Conservation (phyloP, 306 rosid genomes). For the Luffa aegyptiaca region DNA sequence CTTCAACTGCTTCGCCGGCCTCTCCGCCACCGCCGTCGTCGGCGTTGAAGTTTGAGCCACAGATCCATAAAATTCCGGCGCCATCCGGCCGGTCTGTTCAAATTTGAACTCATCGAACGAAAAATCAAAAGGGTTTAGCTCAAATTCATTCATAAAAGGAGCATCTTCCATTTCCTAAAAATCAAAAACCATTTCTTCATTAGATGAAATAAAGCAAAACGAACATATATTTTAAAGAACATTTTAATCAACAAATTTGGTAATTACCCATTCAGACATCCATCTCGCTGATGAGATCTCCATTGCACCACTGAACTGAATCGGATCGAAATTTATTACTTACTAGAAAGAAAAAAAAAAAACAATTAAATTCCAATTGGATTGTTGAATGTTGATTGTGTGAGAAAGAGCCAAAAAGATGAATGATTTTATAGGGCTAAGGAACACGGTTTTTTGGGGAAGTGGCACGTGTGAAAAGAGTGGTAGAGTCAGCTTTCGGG, state of each 20-base stretch:
- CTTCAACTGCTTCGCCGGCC: conserved; percentile 31
- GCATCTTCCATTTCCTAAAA: conserved; percentile 28
- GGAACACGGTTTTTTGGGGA: neutral
- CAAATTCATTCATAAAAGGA: conserved; percentile 8
- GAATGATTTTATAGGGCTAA: neutral
- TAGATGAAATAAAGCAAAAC: neutral
- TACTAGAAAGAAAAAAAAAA: neutral
- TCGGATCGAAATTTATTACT: neutral
- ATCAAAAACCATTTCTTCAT: neutral
- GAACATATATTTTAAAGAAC: neutral
- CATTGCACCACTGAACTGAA: neutral
- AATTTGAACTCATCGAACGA: conserved; percentile 27
- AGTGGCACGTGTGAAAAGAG: neutral
- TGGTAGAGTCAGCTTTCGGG: neutral
- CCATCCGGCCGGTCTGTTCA: conserved; percentile 5
- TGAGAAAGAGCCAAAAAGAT: neutral
- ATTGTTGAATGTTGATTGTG: neutral
- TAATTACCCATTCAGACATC: conserved; percentile 54
- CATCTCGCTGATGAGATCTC: conserved; percentile 29
- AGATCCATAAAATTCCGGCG: conserved; percentile 12
- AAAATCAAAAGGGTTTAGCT: conserved; percentile 17
- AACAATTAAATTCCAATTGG: neutral
- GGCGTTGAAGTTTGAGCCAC: too few relatives aligned
- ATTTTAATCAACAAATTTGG: neutral
- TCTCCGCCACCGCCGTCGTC: neutral